Base-by-base conservation (phyloP, 495 filamentous ascomycete genomes). In the Aspergillus biplanus region DNA sequence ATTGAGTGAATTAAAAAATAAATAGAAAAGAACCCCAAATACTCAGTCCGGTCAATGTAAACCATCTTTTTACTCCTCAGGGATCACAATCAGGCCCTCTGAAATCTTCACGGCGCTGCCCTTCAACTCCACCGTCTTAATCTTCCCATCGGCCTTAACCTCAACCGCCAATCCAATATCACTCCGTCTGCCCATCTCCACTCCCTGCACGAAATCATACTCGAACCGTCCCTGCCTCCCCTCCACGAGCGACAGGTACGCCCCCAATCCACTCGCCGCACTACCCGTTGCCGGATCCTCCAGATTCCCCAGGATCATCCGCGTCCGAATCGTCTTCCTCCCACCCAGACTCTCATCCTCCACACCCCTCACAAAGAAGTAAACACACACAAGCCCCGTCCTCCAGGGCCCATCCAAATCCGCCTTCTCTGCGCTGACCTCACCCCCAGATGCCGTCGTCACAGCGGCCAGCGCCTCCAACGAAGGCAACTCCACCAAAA, bases 181-280 rank as follows among this genome's bases (percentile, higher is more conserved):
- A 77, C 89, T 92, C 65, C 74, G 75, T 61, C 90, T 76, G 0
- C 88, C 90, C 87, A 92, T 93, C 77, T 93, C 90, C 12, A 92
- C 87, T 0, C 90, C 91, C 76, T 93, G 91, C 65, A 83, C 84
- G 57, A 93, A 68, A 50, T 75, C 74, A 67, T 84, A 88, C 64
- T 67, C 73, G 48, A 70, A 67, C 27, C 64, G 61, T n/a, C 73
- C 67, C 33, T 67, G 66, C 53, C 62, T 59, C 0, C 64, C 69
- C 55, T 73, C 74, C 16, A 68, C 74, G 52, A 89, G 67, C 7
- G 86, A 78, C 54, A 92, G 71, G 67, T 85, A 90, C 4, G 78
- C 73, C 35, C 80, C 74, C 66, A 90, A 69, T 31, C 80, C 83
- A 63, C 80, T 80, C 33, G 86, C 84, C 52, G 86, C 87, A 59